These are phyloP conservation scores for Purpureocillium takamizusanense DNA, from an alignment of 2,329 filamentous ascomycete genomes.

Conservation along the genomic window DNA sequence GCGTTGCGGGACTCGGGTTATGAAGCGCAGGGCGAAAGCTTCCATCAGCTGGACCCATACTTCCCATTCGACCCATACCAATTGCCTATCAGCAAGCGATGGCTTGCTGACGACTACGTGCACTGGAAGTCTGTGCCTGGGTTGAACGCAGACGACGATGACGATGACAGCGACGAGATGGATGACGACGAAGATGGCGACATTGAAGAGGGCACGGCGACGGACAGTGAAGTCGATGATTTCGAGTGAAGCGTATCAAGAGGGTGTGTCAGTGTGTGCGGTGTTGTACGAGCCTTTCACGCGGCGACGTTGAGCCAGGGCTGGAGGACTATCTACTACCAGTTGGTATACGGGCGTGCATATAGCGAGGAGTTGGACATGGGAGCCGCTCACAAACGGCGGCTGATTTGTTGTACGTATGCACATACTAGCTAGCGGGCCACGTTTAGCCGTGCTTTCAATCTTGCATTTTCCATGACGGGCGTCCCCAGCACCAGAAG, in stretches of 20 bases:
- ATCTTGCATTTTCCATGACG: too few species aligned
- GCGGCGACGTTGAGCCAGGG: too few species aligned
- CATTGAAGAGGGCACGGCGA: slow-evolving; percentile 41
- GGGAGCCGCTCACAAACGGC: not conserved
- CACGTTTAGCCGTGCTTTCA: too few species aligned
- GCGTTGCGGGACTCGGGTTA: slow-evolving; percentile 40
- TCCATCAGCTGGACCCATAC: slow-evolving; percentile 82
- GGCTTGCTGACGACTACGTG: slow-evolving; percentile 80
- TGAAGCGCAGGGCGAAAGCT: slow-evolving; percentile 58
- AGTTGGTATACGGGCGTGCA: slow-evolving; percentile 1
- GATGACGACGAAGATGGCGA: slow-evolving; percentile 39
- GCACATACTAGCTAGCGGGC: too few species aligned
- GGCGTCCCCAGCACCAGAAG: too few species aligned
- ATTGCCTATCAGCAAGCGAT: slow-evolving; percentile 74
- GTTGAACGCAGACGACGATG: slow-evolving; percentile 48
- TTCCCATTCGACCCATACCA: slow-evolving; percentile 98
- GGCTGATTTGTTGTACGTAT: too few species aligned
- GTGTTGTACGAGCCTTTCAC: too few species aligned
- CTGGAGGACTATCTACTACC: too few species aligned
- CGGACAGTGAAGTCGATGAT: slow-evolving; percentile 35
- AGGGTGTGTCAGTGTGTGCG: slow-evolving; percentile 6
- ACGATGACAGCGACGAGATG: slow-evolving; percentile 43
- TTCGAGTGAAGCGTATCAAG: slow-evolving; percentile 20
- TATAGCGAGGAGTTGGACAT: slow-evolving; percentile 5
- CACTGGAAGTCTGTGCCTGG: slow-evolving; percentile 70